Evolutionary conservation across 2,329 filamentous ascomycete genomes (phyloP), one percentile per base, ranked within the genome.

Genomic region (Apiospora arundinis): DNA sequence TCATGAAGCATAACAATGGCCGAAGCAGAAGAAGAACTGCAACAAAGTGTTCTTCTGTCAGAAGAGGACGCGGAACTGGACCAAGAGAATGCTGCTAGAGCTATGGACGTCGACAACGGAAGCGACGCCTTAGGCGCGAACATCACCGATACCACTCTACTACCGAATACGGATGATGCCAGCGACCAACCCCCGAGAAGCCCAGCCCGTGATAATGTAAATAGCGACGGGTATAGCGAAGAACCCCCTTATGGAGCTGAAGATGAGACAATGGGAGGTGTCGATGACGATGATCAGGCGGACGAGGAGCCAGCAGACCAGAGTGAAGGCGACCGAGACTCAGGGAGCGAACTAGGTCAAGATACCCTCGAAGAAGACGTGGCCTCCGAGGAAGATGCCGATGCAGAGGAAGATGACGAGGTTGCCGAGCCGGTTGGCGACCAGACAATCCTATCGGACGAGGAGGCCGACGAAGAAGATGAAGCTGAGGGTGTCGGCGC

Each of bases 401-500:
- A 72, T 5, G 77, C 78, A 12, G 74, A 71, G 2, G 76, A 74
- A 69, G 78, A 79, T 9, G 75, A 76, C n/a, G 78, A 78, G 25
- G 78, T 78, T 46, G 80, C 80, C 2, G 82, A 84, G n/a, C 85
- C 87, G 32, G 83, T 86, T 8, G 85, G 85, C 4, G 88, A 90
- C 18, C 78, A 80, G 5, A 76, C 79, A 1, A 74, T 73, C 37
- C 68, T 71, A 1, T 70, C 73, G 3, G 71, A 70, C 21, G 52
- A 67, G 40, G 68, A 67, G 32, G 73, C 67, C 5, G 68, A 78
- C 48, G 81, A 80, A 1, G 82, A 85, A 21, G 85, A 88, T 32
- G 83, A 87, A 11, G 85, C 85, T 3, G 88, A 90, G 76, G 87
- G 85, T 2, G 88, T 89, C 1, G 88, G 88, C 18, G 87, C 87